Evolutionary conservation across 225 moss, liverwort and hornwort species (phyloP), one percentile per base, ranked within the genome.

Genomic region (Sphagnum tenellum): DNA sequence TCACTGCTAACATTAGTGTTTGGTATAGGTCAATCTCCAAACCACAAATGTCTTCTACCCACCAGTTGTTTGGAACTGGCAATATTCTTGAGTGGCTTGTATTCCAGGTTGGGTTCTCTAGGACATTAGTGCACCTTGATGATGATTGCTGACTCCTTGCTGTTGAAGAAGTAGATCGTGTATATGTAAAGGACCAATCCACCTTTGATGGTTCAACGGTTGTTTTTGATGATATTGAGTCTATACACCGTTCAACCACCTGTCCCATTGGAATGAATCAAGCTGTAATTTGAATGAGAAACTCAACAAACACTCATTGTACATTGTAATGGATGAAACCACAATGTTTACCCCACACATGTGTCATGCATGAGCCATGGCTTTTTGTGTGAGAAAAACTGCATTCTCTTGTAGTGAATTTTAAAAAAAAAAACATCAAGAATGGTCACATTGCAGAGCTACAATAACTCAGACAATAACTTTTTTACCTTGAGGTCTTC

Each of bases 11-110:
- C 84, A 90, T 88, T 8, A 94, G 86, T 69, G 88, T 81, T 88
- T 88, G 86, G 76, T 90, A 94, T 47, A 86, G 47, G 64, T 94
- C 88, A n/a, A 88, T 81, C n/a, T 88, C 90, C 59, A 94, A 75
- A 68, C 86, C 93, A 67, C 88, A 86, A 57, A 94, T 76, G 63
- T 94, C 93, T 71, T 94, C 93, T 50, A 86, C 81, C 93, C 93
- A 94, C 93, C 93, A 94, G 70, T 90, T 88, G 61, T 75, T 88
- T 2, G 92, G 88, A 11, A 93, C 85, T 52, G 71, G 72, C 47
- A 78, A 72, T 70, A 81, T 71, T 73, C 86, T 77, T 29, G 73
- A 79, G 11, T 79, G 78, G 8, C 66, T 61, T 59, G 80, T 88
- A 49, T 85, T 88, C 92, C 92, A 93, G 60, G 88, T 79, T 3